phyloP scores from a whole-genome alignment of 192 early-diverging fungal species.

The Powellomyces hirtus region DNA sequence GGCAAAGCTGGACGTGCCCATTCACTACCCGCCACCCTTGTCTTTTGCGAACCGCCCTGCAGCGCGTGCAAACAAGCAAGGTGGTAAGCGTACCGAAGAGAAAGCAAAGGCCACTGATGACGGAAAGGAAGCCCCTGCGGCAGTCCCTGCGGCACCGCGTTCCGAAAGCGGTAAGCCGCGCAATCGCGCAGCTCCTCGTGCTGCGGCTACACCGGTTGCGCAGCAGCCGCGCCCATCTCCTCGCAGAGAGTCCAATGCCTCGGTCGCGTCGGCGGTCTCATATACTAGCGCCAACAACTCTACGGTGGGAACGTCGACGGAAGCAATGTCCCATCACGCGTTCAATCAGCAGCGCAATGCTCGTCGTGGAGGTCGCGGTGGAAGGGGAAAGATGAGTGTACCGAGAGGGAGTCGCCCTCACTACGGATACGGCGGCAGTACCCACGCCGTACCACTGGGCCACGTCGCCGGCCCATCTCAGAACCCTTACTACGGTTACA shows the following conservation, averaged over 20 bases:
- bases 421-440: neutral
- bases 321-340: neutral
- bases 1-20: slow-evolving; percentile 45
- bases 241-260: slow-evolving; percentile 19
- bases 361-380: slow-evolving; percentile 24
- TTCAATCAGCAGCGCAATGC: slow-evolving; percentile 7
- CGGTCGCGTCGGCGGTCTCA: slow-evolving; percentile 11
- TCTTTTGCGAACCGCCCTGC: slow-evolving; percentile 15
- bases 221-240: neutral
- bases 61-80: neutral
- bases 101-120: neutral
- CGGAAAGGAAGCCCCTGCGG: neutral
- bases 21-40: slow-evolving; percentile 34
- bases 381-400: neutral
- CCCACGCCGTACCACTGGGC: neutral
- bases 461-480: neutral
- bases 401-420: neutral
- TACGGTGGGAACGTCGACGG: neutral
- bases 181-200: neutral
- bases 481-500: slow-evolving; percentile 19
- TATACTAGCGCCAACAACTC: neutral
- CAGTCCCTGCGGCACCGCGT: neutral
- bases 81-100: slow-evolving; percentile 2
- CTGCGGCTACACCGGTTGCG: neutral
- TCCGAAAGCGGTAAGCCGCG: neutral